Evolutionary conservation across 768 basidiomycete species (phyloP).

Genomic region (Leccinum fibrillosum): DNA sequence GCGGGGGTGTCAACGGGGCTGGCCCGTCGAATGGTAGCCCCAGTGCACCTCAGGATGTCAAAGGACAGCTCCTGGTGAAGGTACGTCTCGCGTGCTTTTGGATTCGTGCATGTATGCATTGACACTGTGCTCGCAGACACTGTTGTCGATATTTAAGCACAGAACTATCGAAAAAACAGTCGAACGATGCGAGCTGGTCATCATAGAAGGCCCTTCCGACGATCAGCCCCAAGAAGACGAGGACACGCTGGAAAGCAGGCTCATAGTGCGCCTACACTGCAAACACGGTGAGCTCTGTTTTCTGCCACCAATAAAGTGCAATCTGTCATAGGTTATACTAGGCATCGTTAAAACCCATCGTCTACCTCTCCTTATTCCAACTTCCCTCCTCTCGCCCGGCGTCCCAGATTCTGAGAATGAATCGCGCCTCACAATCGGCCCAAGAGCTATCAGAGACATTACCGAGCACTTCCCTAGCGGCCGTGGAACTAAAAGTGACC

Average conservation of each 20-base stretch:
- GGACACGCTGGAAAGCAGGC: conserved; percentile 67
- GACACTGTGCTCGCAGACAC: conserved; percentile 41
- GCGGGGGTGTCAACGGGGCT: conserved; percentile 13
- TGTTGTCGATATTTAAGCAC: conserved; percentile 74
- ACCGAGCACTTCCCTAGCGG: conserved; percentile 76
- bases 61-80: conserved; percentile 70
- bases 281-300: conserved; percentile 62
- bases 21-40: conserved; percentile 11
- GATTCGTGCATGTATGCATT: not conserved
- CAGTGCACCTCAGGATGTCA: conserved; percentile 44
- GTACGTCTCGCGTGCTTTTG: conserved; percentile 32
- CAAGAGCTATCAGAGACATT: conserved; percentile 70
- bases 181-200: conserved; percentile 71
- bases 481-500: conserved; percentile 63
- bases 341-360: conserved; percentile 83
- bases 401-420: conserved; percentile 55
- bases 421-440: conserved; percentile 69
- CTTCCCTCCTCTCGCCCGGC: conserved; percentile 62
- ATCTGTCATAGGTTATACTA: conserved; percentile 27
- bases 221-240: conserved; percentile 33
- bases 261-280: conserved; percentile 73
- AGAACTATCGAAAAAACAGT: conserved; percentile 72
- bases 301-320: not conserved
- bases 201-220: conserved; percentile 51
- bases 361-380: conserved; percentile 56